Evolutionary conservation across 495 filamentous ascomycete genomes (phyloP).

Genomic region (Jackrogersella minutella): DNA sequence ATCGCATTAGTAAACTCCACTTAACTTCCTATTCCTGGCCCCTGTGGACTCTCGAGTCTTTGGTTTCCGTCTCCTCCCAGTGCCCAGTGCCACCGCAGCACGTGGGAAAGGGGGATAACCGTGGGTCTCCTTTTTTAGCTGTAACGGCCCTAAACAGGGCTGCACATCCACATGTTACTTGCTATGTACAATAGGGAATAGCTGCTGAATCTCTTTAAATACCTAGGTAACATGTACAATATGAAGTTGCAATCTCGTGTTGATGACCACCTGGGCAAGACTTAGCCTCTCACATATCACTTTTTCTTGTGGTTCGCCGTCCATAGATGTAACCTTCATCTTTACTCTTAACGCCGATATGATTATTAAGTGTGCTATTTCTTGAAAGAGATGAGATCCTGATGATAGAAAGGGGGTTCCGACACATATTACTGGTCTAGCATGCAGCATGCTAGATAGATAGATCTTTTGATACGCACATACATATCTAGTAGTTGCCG

Average conservation of each 20-base stretch:
- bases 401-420: neutral
- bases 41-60: neutral
- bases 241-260: neutral
- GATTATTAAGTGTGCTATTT: no score
- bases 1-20: slow-evolving; percentile 14
- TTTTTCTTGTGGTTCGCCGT: no score
- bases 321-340: no score
- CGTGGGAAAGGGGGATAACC: slow-evolving; percentile 18
- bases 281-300: no score
- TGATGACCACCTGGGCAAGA: no score
- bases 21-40: slow-evolving; percentile 18
- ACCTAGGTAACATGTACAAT: neutral
- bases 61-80: slow-evolving; percentile 12
- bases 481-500: no score
- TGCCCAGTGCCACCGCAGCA: slow-evolving; percentile 31
- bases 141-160: slow-evolving; percentile 9
- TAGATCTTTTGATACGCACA: no score
- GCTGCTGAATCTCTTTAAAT: neutral
- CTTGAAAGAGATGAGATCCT: neutral
- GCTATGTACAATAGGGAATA: neutral
- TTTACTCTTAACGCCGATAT: no score
- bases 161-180: slow-evolving; percentile 4
- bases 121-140: neutral
- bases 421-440: slow-evolving; percentile 1
- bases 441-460: no score